Conservation (phyloP, 225 moss, liverwort and hornwort species). For the Polytrichum formosum region DNA sequence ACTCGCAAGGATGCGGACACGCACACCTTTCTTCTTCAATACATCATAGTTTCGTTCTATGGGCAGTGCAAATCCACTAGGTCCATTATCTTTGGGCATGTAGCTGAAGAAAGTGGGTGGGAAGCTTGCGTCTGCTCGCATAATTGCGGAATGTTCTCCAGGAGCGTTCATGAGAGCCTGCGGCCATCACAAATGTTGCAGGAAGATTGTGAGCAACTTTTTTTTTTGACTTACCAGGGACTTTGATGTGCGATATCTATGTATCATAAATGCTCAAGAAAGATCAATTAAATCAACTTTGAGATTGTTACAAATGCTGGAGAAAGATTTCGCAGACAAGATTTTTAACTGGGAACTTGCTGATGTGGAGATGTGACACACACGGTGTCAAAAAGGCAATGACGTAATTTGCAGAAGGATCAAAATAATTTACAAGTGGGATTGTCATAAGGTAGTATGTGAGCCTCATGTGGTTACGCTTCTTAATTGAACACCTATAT, state of each 20-base stretch:
- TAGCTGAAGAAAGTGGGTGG: conserved; percentile 5
- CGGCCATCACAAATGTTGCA: not conserved
- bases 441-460: no score
- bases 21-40: not conserved
- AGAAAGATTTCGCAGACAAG: no score
- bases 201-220: no score
- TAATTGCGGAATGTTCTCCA: not conserved
- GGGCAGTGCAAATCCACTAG: not conserved
- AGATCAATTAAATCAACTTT: not conserved
- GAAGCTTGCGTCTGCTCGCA: not conserved
- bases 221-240: not conserved
- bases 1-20: not conserved
- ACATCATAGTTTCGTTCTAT: not conserved
- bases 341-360: no score
- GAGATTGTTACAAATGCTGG: no score
- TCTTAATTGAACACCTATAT: no score
- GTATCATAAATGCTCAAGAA: not conserved
- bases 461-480: no score
- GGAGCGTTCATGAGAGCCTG: not conserved
- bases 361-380: no score
- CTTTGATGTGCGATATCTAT: no score
- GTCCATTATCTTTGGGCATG: conserved; percentile 2
- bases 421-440: no score
- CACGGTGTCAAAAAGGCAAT: no score
- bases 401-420: no score